Conservation (phyloP, 2,329 filamentous ascomycete species). For the Arthrobotrys musiformis region DNA sequence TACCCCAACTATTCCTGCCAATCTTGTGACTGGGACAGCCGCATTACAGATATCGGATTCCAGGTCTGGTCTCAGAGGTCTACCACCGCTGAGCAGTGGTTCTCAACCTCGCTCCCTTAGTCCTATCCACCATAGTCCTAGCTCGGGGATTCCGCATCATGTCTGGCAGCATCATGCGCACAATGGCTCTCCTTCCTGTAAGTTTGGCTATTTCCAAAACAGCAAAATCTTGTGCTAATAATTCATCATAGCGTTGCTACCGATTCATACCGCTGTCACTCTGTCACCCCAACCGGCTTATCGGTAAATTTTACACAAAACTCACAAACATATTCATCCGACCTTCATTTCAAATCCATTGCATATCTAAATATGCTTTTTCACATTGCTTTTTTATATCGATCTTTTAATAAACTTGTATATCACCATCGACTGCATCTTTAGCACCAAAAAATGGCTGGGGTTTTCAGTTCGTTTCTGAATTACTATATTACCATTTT, state of each 20-base stretch:
- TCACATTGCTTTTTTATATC: conserved; percentile 1
- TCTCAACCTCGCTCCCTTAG: conserved; percentile 50
- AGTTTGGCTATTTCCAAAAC: conserved; percentile 15
- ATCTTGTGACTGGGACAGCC: conserved; percentile 57
- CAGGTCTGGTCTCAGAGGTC: conserved; percentile 26
- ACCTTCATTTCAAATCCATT: background rate
- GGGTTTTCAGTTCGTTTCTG: conserved; percentile 8
- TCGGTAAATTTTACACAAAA: conserved; percentile 32
- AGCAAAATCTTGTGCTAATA: conserved; percentile 18
- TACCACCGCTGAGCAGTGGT: conserved; percentile 36
- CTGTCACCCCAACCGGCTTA: conserved; percentile 40
- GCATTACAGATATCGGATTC: conserved; percentile 42
- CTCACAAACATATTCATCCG: background rate
- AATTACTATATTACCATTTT: conserved; percentile 14
- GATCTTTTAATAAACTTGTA: conserved; percentile 11
- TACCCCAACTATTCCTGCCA: conserved; percentile 58
- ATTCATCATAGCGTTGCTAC: conserved; percentile 33
- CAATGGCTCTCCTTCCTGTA: conserved; percentile 48
- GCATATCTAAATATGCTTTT: background rate
- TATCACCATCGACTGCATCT: conserved; percentile 7
- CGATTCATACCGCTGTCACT: conserved; percentile 39
- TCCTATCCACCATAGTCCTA: conserved; percentile 43
- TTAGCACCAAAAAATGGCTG: conserved; percentile 9
- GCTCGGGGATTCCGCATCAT: conserved; percentile 37
- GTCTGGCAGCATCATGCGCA: conserved; percentile 35